Evolutionary conservation across 1,139 yeast genomes (phyloP), one percentile per base, ranked within the genome.

Genomic region (Suhomyces taliae): DNA sequence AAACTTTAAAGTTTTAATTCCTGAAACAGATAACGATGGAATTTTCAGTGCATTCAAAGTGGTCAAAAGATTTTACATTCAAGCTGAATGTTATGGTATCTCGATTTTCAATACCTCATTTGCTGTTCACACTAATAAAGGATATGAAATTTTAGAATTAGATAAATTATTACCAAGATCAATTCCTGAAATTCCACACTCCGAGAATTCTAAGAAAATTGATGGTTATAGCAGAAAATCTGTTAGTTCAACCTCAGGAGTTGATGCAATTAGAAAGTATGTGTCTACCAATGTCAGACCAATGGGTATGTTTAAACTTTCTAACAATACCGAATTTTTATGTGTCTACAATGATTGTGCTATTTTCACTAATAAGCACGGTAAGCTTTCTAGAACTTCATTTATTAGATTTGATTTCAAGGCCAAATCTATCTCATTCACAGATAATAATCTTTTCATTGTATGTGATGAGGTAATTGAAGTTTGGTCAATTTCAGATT

Each of bases 301-400:
- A 39, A 61, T 84, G 67, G 82, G 86, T 38, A 74, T 87, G 81
- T 82, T 79, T 66, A 76, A 84, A 58, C 72, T 83, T 44, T 64
- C 75, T 19, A 81, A 81, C 38, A 74, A 78, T 45, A 64, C 71
- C 36, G 67, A 63, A 49, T 81, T 84, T 47, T 62, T 89, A 7
- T 66, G 88, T 43, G 87, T 87, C 36, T 90, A 87, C 66, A 86
- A 80, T 50, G 85, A 85, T 48, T 83, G 86, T 60, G 93, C 90
- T 2, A 70, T 90, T 3, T 85, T 84, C 53, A 78, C 85, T 49
- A 85, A 87, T 62, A 79, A 81, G 49, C 74, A 76, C 43, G 96
- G 96, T 1, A 78, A 77, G 50, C 67, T 87, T 39, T 76, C 83
- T 7, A 70, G 87, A 31, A 74, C 73, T 15, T 73, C 82, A 34